A percentile compares a stretch with the other conserved stretches of the same genome.
These are phyloP conservation scores for Alternaria brassicicola DNA, from an alignment of 2,329 filamentous ascomycete species.

Conservation along the genomic window DNA sequence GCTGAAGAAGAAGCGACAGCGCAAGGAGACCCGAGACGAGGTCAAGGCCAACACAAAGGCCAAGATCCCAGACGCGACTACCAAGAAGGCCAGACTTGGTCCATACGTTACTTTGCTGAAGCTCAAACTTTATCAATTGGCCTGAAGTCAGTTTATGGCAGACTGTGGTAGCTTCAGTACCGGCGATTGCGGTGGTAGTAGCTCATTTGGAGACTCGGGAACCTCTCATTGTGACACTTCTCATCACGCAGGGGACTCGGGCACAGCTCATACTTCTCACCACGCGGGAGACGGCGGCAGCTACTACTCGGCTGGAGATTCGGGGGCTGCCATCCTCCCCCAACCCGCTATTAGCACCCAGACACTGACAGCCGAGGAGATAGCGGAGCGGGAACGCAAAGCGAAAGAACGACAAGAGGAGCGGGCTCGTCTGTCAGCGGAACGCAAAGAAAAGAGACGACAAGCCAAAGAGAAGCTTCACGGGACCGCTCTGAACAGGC, in stretches of 20 bases:
- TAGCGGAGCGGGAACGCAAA: neutral
- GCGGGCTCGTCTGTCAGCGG: neutral
- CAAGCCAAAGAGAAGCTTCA: neutral
- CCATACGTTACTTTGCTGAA: neutral
- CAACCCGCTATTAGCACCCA: neutral
- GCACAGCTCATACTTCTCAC: neutral
- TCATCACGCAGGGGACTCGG: neutral
- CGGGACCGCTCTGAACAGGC: neutral
- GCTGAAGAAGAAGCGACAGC: neutral
- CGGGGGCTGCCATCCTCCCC: neutral
- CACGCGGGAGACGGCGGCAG: neutral
- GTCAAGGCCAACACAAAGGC: neutral
- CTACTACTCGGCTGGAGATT: neutral
- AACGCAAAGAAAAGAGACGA: neutral
- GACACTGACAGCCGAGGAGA: neutral
- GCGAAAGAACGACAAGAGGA: neutral
- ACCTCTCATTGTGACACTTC: neutral
- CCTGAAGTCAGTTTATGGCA: neutral
- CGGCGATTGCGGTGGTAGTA: neutral
- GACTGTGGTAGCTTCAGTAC: neutral
- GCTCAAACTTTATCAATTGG: neutral
- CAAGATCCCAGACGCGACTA: neutral
- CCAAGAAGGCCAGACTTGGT: slow-evolving; percentile 1
- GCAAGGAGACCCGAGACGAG: neutral
- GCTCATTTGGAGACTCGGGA: neutral